Evolutionary conservation across 129 eudicot species (phyloP).

Genomic region (Artemisia tridentata): DNA sequence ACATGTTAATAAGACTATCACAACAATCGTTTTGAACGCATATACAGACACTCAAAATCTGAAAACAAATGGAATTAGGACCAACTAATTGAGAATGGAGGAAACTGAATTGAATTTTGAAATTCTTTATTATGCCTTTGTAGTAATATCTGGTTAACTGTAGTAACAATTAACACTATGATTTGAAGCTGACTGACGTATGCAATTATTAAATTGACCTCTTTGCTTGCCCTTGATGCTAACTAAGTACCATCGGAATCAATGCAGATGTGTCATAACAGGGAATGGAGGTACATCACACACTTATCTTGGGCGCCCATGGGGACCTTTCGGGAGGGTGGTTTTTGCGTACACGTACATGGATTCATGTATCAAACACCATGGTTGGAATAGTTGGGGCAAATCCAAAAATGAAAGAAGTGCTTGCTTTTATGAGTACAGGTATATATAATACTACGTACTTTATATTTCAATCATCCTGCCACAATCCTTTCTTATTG

Average conservation of each 20-base stretch:
- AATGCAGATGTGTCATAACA: constrained; percentile 84
- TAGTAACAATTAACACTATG: not conserved
- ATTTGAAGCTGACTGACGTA: not conserved
- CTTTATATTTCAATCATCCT: not conserved
- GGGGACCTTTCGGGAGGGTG: constrained; percentile 99
- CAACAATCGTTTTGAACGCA: not conserved
- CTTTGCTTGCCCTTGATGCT: not conserved
- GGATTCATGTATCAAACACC: constrained; percentile 78
- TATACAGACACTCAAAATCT: not conserved
- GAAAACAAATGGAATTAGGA: not conserved
- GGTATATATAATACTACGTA: constrained; percentile 43
- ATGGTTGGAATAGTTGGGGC: constrained; percentile 93
- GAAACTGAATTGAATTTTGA: not conserved
- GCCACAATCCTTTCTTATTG: not conserved
- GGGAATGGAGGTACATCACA: constrained; percentile 74
- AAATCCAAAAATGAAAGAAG: constrained; percentile 76
- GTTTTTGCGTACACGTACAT: constrained; percentile 78
- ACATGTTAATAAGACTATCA: not conserved
- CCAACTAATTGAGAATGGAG: not conserved
- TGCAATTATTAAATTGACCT: not conserved
- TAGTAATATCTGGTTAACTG: not conserved
- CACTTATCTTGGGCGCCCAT: constrained; percentile 88
- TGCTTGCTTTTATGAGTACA: constrained; percentile 97
- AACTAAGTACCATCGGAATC: not conserved
- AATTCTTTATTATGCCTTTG: not conserved